Evolutionary conservation across 106 monocot genomes (phyloP).

Genomic region (Allium sativum): DNA sequence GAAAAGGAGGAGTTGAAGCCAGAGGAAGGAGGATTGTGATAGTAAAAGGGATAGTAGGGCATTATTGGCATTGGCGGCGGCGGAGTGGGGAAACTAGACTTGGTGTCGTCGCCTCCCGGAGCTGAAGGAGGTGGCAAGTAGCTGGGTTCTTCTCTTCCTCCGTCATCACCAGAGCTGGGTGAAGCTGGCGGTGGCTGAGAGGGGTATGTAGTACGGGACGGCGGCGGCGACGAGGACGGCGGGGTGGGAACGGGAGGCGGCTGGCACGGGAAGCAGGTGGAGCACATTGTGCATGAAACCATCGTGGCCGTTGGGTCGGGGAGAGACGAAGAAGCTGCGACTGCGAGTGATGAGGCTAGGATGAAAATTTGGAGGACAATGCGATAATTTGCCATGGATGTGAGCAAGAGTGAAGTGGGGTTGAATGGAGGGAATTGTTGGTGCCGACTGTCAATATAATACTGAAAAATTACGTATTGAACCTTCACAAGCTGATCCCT

Average conservation of each 20-base stretch:
- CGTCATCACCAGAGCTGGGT: constrained; percentile 1
- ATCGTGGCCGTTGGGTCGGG: background rate
- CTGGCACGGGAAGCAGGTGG: constrained; percentile 50
- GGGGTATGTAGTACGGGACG: constrained; percentile 14
- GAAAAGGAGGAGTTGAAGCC: background rate
- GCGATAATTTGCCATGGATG: background rate
- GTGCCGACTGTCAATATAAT: too few relatives aligned
- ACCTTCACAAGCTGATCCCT: too few relatives aligned
- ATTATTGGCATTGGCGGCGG: constrained; percentile 56
- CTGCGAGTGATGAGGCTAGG: background rate
- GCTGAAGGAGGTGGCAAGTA: background rate
- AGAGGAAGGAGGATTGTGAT: constrained; percentile 44
- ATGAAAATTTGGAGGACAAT: background rate
- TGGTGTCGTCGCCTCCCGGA: background rate
- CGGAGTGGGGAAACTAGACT: constrained; percentile 17
- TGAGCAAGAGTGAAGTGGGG: background rate
- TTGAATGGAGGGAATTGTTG: too few relatives aligned
- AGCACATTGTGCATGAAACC: constrained; percentile 75
- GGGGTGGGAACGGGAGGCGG: constrained; percentile 23
- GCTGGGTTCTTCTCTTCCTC: background rate
- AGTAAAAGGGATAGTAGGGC: constrained; percentile 63
- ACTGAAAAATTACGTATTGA: too few relatives aligned
- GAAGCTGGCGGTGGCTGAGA: constrained; percentile 28
- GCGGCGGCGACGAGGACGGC: constrained; percentile 10
- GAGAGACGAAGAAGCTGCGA: background rate